Evolutionary conservation across 441 rosid species (phyloP).

Genomic region (Syzygium malaccense): DNA sequence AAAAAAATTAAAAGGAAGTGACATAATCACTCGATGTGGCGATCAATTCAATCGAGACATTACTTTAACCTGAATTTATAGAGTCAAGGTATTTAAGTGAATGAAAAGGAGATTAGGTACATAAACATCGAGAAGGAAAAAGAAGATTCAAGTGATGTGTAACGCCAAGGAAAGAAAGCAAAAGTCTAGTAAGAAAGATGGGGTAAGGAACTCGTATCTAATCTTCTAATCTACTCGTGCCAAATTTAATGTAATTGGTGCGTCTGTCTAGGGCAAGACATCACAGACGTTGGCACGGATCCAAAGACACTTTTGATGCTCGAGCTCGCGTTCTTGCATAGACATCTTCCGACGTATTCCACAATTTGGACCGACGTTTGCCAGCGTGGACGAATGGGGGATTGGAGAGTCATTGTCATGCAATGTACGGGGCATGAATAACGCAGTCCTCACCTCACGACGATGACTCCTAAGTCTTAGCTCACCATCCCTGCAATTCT

Average conservation of each 20-base stretch:
- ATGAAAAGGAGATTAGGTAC: rapidly evolving
- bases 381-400: not conserved
- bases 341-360: no score
- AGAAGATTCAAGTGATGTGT: not conserved
- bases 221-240: not conserved
- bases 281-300: not conserved
- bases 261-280: not conserved
- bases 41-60: not conserved
- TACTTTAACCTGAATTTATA: rapidly evolving
- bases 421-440: not conserved
- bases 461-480: not conserved
- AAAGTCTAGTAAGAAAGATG: not conserved
- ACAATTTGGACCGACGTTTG: no score
- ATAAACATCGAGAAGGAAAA: not conserved
- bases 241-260: not conserved
- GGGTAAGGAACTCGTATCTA: not conserved
- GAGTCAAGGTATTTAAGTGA: not conserved
- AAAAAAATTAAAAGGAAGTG: not conserved
- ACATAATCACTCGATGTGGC: not conserved
- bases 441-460: no score
- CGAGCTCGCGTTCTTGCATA: not conserved
- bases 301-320: not conserved
- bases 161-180: not conserved
- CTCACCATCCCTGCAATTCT: not conserved
- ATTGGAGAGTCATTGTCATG: not conserved